Base-by-base conservation (phyloP, 768 basidiomycete genomes). In the Suillus occidentalis region DNA sequence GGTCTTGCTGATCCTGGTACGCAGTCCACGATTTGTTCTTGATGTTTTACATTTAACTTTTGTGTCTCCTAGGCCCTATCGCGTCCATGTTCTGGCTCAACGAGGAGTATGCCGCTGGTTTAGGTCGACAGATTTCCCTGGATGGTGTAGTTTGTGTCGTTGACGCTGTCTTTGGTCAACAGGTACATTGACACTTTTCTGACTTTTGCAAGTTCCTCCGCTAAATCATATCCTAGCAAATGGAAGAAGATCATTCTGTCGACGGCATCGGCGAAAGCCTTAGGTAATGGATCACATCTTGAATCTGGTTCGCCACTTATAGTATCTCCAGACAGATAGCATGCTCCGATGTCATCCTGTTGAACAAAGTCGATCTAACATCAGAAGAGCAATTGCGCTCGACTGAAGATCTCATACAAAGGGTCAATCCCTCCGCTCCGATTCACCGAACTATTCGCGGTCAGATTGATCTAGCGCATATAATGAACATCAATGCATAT, bases 71-170 rank as follows among this genome's bases (percentile, higher is more conserved):
- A 91, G 91, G 90, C n/a, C 91, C 92, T 3, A 94, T 94, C 62
- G 92, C 93, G 0, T 86, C 89, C 0, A 87, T 92, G 79, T 93
- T 94, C 73, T 94, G 92, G 92, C 85, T 87, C 40, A 94, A 94
- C 68, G 92, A 94, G 71, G 92, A 94, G 69, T 94, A 84, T 69
- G 82, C 90, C 0, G 80, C 72, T 25, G 91, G 90, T 0, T 80
- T 90, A 0, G 87, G 88, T 2, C 83, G 79, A 47, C 87, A 92
- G 68, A 93, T 94, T 63, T 76, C 83, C 10, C 81, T 94, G 1
- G 97, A 99, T 72, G 94, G 94, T 10, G 94, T 99, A 0, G 87
- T 97, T 9, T 95, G 94, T 67, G 91, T 99, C 14, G 91, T 97
- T 0, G 96, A 97, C 72, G 92, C 91, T 6, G 85, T 90, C 20